Evolutionary conservation across 2,329 filamentous ascomycete species (phyloP), one percentile per base, ranked within the genome.

Genomic region (Aspergillus latus): DNA sequence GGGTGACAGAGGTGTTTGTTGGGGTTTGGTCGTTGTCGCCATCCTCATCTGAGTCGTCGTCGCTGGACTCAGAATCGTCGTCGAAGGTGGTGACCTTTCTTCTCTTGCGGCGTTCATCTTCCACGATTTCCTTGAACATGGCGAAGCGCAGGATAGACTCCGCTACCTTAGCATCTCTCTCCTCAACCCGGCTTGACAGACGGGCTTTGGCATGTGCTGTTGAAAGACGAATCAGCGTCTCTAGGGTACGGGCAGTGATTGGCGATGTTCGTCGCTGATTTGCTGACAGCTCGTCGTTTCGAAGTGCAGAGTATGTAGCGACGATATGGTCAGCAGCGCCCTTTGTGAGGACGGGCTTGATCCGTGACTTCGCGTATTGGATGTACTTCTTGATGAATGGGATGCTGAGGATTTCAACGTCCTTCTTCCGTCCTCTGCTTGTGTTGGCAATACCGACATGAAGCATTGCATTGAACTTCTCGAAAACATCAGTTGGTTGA

Each of bases 351-450:
- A 96, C 80, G 0, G 94, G 94, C 82, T 92, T 95, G 68, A 96
- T 84, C 69, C 94, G 82, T 36, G 85, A 89, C 79, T 99, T 99
- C 62, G 94, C 92, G 73, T 99, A 99, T 71, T 99, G 94, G 45
- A 99, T 95, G 74, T 97, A 99, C 77, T 99, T 99, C 79, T 99
- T 99, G 80, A 99, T 92, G 76, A 99, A 99, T 0, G 92, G 90
- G 59, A 99, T 97, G 76, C 90, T 96, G 52, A 99, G 80, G 11
- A 99, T 90, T 72, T 97, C 92, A 4, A 89, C 85, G 62, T 88
- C 88, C 73, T 89, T 89, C 64, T 85, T 85, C 28, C 87, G 78
- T 9, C 90, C 89, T 39, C 90, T 84, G 8, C 89, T 88, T 10
- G 87, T 82, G 3, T 87, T 90, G 13, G 90, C 90, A 46, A 97